Base-by-base conservation (phyloP, 2,329 filamentous ascomycete genomes). In the Penicillium sp. region DNA sequence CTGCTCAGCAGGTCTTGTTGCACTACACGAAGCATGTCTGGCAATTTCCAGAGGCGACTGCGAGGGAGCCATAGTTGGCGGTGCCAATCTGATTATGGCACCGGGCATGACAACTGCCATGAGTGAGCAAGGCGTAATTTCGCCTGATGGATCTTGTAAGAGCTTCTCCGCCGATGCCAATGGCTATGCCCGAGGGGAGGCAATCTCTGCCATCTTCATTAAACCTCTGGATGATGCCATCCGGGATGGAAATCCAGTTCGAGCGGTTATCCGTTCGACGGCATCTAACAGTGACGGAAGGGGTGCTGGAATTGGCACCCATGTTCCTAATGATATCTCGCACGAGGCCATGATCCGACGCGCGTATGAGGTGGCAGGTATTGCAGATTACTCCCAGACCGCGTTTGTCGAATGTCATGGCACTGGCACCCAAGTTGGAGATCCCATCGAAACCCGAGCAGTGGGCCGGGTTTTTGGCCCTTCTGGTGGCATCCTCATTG, bases 1-100 rank as follows among this genome's bases (percentile, higher is more conserved):
- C 1, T 77, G 76, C 42, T 77, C 74, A 0, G 69, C 74, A 1
- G 64, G 72, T 0, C 42, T 77, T 4, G 59, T 69, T 6, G 66
- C 54, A 10, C 52, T 78, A 0, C 64, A 77, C 38, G 61, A 61
- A 40, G 59, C 61, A n/a, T 70, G 51, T 70, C 70, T 62, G 61
- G 6, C 52, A 73, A 1, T 59, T 49, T 8, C 55, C 27, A 12
- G 49, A 5, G 61, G 59, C 1, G 56, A 63, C 40, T 60, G 58
- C 25, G 51, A 51, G 4, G 47, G 50, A 6, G 73, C 74, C 4
- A 42, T 77, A 6, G 73, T 75, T 4, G 70, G 66, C 1, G 74
- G 74, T 0, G 61, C 63, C 4, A 76, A 71, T 49, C 45, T 77
- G 7, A 71, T 77, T 29, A 31, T 75, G 4, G 58, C 60, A 2